Conservation (phyloP, 192 early-diverging fungal genomes). For the Neocallimastix lanati region DNA sequence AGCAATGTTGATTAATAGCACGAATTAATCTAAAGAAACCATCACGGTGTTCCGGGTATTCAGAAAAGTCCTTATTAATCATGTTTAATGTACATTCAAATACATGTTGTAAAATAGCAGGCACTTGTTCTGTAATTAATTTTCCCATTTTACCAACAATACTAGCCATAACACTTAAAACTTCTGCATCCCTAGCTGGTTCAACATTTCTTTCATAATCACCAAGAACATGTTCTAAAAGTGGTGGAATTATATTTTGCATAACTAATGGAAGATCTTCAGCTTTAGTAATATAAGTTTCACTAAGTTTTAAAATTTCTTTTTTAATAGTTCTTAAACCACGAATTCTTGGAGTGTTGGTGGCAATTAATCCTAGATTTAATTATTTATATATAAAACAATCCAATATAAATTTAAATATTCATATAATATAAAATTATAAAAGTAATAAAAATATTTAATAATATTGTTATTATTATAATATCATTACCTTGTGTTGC, state of each 20-base stretch:
- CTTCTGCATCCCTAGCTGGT: constrained; percentile 84
- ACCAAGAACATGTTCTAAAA: constrained; percentile 71
- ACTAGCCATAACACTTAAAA: constrained; percentile 77
- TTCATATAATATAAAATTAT: too few species aligned
- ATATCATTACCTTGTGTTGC: constrained; percentile 34
- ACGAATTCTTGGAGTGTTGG: constrained; percentile 68
- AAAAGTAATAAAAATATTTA: too few species aligned
- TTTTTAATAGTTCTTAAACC: constrained; percentile 94
- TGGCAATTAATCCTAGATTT: constrained; percentile 56
- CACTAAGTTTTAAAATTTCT: constrained; percentile 80
- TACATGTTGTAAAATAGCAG: constrained; percentile 72
- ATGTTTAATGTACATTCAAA: constrained; percentile 96
- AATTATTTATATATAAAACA: too few species aligned
- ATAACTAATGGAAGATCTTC: constrained; percentile 68
- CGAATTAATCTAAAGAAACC: constrained; percentile 86
- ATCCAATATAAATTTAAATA: too few species aligned
- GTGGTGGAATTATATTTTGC: constrained; percentile 71
- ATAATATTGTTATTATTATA: too few species aligned
- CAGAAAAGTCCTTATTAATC: constrained; percentile 98
- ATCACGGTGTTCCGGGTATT: constrained; percentile 90
- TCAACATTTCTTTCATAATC: constrained; percentile 80
- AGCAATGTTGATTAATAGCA: constrained; percentile 80
- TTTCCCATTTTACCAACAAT: constrained; percentile 64
- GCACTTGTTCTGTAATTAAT: constrained; percentile 66
- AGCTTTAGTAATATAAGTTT: constrained; percentile 73